Evolutionary conservation across 1,284 basidiomycete species (phyloP), one percentile per base, ranked within the genome.

Genomic region (Peniophora sp.): DNA sequence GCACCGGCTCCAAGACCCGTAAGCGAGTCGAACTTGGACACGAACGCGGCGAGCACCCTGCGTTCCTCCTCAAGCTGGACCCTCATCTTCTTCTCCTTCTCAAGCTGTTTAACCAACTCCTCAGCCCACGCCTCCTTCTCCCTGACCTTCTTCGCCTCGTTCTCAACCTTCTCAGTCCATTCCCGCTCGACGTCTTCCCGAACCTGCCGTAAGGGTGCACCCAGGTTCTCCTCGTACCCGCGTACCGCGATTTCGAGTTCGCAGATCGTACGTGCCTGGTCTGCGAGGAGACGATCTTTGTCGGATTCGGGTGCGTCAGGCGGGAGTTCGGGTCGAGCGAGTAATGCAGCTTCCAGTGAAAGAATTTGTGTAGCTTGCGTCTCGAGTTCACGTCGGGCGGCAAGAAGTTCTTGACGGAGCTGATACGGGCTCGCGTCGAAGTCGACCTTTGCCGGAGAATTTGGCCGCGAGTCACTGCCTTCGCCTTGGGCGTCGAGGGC

Each of bases 341-440:
- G 70, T 5, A 91, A 70, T 0, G 84, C 78, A 0, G 81, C 82
- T 64, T 91, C 87, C 2, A 89, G 74, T 0, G 87, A 88, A 2
- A 94, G 73, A 45, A 94, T 90, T 59, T 92, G 89, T 12, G 76
- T 85, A 0, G 81, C 77, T 61, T 92, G 89, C 1, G 84, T 80
- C 48, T 91, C 84, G 24, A 92, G 67, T 56, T 88, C 79, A 22
- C 83, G 75, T 35, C 85, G 77, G 0, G 90, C 82, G 1, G 79
- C 73, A 23, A 93, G 80, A 5, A 94, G 77, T 56, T 93, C 88
- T 71, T 94, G 89, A 69, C 92, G 90, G 0, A 95, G 73, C 83
- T 91, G 81, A 54, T 91, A 89, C 1, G 88, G 85, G 0, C 86
- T 81, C 77, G 89, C 80, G 61, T 92, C 88, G 58, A 92, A 92